Evolutionary conservation across 163 green algal genomes (phyloP).

Genomic region (Botryococcus braunii): DNA sequence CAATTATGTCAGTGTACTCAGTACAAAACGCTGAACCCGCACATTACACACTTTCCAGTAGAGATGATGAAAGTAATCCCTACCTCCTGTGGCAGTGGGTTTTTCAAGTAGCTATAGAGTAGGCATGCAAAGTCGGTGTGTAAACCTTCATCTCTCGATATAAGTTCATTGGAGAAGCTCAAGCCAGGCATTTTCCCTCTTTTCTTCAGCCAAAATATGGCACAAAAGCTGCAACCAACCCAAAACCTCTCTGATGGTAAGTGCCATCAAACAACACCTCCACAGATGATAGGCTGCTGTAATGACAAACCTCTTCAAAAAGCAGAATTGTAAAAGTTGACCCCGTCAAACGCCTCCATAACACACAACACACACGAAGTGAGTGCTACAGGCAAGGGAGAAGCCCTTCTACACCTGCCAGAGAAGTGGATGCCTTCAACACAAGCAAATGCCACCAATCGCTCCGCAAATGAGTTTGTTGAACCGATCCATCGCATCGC

Average conservation of each 20-base stretch:
- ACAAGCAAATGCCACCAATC: slow-evolving; percentile 87
- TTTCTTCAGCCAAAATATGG: slow-evolving; percentile 98
- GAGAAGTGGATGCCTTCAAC: slow-evolving; percentile 96
- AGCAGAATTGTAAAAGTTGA: too few species aligned
- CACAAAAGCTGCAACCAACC: slow-evolving; percentile 88
- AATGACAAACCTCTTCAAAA: too few species aligned
- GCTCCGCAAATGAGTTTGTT: slow-evolving; percentile 65
- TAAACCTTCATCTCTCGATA: slow-evolving; percentile 87
- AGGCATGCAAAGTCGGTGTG: slow-evolving; percentile 77
- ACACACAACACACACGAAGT: too few species aligned
- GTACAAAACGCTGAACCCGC: too few species aligned
- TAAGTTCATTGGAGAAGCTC: slow-evolving; percentile 95
- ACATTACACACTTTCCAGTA: too few species aligned
- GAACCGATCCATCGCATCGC: slow-evolving; percentile 44
- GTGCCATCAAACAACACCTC: too few species aligned
- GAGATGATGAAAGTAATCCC: too few species aligned
- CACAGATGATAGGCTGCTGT: too few species aligned
- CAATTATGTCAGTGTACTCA: too few species aligned
- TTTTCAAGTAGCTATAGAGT: slow-evolving; percentile 13
- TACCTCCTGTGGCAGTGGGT: slow-evolving; percentile 16
- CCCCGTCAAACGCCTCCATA: too few species aligned
- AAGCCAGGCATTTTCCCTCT: slow-evolving; percentile 64
- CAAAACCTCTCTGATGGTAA: too few species aligned
- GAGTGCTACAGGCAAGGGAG: not conserved
- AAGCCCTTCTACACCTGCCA: too few species aligned